A percentile compares a stretch with the other conserved stretches of the same genome.
These are phyloP conservation scores for Candida loeiensis DNA, from an alignment of 805 yeast species.

Conservation along the genomic window DNA sequence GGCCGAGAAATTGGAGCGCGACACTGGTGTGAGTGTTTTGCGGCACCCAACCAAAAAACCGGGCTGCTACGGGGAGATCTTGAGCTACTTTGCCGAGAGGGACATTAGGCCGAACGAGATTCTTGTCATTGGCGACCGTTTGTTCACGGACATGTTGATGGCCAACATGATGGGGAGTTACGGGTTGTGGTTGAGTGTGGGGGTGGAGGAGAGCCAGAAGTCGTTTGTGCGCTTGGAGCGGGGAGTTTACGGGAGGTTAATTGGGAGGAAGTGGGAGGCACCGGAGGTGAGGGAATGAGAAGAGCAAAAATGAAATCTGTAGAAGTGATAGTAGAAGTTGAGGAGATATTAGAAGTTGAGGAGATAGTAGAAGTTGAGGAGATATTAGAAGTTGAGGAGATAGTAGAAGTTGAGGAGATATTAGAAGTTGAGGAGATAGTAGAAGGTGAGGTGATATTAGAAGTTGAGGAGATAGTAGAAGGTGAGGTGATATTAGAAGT, in stretches of 20 bases:
- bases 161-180: conserved; percentile 89
- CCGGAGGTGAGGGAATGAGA: not conserved
- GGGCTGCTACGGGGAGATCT: conserved; percentile 69
- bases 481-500: no score
- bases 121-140: conserved; percentile 85
- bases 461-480: no score
- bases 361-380: no score
- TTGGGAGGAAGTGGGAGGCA: conserved; percentile 2
- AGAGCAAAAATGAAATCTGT: not conserved
- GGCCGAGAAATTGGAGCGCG: conserved; percentile 58
- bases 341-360: no score
- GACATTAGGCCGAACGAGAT: conserved; percentile 57
- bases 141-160: conserved; percentile 89
- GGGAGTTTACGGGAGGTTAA: conserved; percentile 19
- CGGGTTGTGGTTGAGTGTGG: conserved; percentile 80
- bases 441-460: no score
- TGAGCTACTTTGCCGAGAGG: conserved; percentile 52
- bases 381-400: no score
- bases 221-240: conserved; percentile 55
- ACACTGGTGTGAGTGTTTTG: conserved; percentile 66
- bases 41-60: conserved; percentile 78
- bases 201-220: conserved; percentile 57
- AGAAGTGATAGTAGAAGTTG: not conserved
- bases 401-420: no score
- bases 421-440: no score